Conservation (phyloP, 2,329 filamentous ascomycete genomes). For the Elsinoe batatas region DNA sequence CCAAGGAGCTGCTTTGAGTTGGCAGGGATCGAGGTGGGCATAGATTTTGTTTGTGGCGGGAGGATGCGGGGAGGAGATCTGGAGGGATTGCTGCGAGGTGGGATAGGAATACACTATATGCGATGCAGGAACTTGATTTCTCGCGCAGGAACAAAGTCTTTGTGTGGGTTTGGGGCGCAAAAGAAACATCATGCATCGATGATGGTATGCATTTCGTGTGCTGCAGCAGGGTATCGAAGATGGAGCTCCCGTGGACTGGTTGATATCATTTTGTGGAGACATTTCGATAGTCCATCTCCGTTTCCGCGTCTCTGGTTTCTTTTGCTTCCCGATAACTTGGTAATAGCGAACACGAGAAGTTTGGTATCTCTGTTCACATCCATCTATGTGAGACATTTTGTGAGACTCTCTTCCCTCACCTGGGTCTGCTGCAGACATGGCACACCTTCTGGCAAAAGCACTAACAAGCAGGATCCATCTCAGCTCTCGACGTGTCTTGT, state of each 20-base stretch:
- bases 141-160: background rate
- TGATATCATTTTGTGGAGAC: background rate
- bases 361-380: background rate
- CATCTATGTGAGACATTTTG: slow-evolving; percentile 1
- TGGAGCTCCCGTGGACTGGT: background rate
- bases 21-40: too few relatives aligned
- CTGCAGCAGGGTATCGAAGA: background rate
- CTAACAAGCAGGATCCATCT: background rate
- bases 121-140: background rate
- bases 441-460: background rate
- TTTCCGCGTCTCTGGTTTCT: background rate
- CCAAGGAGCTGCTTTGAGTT: too few relatives aligned
- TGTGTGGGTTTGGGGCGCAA: background rate
- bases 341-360: background rate
- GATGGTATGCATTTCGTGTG: background rate
- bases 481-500: background rate
- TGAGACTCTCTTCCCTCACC: background rate
- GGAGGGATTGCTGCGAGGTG: background rate
- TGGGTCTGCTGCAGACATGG: slow-evolving; percentile 4
- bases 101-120: background rate
- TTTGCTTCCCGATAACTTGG: background rate
- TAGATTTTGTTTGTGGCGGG: background rate
- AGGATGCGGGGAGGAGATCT: background rate
- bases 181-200: background rate
- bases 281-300: background rate